Conservation (phyloP, 257 asterid genomes). For the Petrea volubilis region DNA sequence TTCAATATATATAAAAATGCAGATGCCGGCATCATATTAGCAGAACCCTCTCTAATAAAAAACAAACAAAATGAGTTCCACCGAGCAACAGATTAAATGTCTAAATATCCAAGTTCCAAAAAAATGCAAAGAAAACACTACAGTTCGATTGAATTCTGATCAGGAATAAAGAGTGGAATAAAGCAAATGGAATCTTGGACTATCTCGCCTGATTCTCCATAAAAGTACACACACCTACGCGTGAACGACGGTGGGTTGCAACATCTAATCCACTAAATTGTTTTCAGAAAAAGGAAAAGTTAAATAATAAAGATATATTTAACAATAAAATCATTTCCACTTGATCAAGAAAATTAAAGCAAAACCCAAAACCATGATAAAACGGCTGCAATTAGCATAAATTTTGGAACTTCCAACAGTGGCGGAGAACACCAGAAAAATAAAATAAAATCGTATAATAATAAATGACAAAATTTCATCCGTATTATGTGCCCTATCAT, state of each 20-base stretch:
- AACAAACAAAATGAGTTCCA: constrained; percentile 1
- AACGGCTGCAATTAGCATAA: neutral
- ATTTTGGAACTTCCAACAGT: neutral
- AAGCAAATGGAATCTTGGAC: neutral
- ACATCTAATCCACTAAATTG: constrained; percentile 1
- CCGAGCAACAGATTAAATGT: neutral
- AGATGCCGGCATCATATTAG: neutral
- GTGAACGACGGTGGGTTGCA: neutral
- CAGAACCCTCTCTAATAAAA: neutral
- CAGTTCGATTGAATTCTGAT: neutral
- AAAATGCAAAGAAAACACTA: neutral
- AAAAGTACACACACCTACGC: too few species aligned
- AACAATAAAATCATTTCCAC: neutral
- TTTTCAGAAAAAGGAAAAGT: neutral
- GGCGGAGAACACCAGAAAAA: neutral
- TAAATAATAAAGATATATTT: neutral
- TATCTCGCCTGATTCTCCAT: neutral
- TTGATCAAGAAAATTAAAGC: constrained; percentile 1
- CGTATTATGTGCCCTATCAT: constrained; percentile 3
- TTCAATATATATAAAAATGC: neutral
- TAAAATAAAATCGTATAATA: too few species aligned
- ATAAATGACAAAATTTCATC: too few species aligned
- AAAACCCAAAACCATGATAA: neutral
- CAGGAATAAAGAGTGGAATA: neutral
- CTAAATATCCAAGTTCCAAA: neutral